These are phyloP conservation scores for Coprinopsis sp. DNA, from an alignment of 768 basidiomycete genomes.

Conservation along the genomic window DNA sequence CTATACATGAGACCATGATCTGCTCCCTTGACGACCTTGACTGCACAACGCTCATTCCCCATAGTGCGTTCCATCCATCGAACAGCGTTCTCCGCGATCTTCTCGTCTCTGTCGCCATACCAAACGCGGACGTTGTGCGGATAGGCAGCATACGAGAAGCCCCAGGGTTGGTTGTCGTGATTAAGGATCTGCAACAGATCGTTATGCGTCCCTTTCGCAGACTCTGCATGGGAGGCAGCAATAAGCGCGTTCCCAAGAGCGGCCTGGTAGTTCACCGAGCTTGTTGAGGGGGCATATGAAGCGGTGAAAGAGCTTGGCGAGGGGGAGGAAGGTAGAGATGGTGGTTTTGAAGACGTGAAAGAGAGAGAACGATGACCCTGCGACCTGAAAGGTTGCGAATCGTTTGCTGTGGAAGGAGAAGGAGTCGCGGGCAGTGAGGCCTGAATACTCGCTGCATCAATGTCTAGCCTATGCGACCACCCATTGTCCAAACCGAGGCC, in stretches of 20 bases:
- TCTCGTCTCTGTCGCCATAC: conserved; percentile 93
- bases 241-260: conserved; percentile 86
- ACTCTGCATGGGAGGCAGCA: conserved; percentile 93
- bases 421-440: conserved; percentile 25
- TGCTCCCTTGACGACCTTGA: conserved; percentile 81
- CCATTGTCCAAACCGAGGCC: conserved; percentile 53
- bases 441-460: conserved; percentile 13
- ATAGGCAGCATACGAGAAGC: conserved; percentile 82
- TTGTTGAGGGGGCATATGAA: conserved; percentile 26
- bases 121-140: conserved; percentile 76
- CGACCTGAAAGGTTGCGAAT: conserved; percentile 37
- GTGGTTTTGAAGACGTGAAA: conserved; percentile 48
- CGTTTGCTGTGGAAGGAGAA: conserved; percentile 28
- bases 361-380: conserved; percentile 71
- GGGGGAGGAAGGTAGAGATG: conserved; percentile 48
- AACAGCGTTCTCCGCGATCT: conserved; percentile 86
- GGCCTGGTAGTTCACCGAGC: conserved; percentile 50
- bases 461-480: conserved; percentile 40
- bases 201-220: conserved; percentile 82
- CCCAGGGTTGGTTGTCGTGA: conserved; percentile 84
- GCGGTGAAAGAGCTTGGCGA: conserved; percentile 40
- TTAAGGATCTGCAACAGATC: conserved; percentile 92
- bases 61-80: conserved; percentile 89
- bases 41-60: conserved; percentile 66
- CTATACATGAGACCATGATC: conserved; percentile 95